These are phyloP conservation scores for Arthromyces matolae DNA, from an alignment of 768 basidiomycete species.

Conservation along the genomic window DNA sequence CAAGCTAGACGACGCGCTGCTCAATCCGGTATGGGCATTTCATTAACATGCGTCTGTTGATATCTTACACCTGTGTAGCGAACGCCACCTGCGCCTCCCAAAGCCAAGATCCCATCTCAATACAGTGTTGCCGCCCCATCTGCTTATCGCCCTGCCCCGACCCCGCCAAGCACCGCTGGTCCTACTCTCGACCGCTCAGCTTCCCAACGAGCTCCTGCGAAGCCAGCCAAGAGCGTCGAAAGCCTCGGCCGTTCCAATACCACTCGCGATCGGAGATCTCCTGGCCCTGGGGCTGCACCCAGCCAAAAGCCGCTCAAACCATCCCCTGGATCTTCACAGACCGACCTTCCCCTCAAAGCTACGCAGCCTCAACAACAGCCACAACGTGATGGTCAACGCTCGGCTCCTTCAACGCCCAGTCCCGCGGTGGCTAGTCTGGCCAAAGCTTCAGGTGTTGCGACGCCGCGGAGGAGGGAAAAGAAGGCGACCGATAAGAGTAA, in stretches of 20 bases:
- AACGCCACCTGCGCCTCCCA: constrained; percentile 49
- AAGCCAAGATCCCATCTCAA: constrained; percentile 33
- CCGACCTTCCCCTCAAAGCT: constrained; percentile 51
- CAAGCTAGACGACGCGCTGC: constrained; percentile 46
- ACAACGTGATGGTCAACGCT: constrained; percentile 30
- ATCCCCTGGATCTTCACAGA: constrained; percentile 56
- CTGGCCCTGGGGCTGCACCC: constrained; percentile 25
- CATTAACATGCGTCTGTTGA: constrained; percentile 15
- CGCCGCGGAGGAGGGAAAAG: constrained; percentile 83
- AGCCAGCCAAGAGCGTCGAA: constrained; percentile 43
- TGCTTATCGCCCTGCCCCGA: constrained; percentile 72
- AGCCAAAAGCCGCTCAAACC: not conserved
- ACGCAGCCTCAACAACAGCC: constrained; percentile 13
- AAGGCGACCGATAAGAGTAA: constrained; percentile 71
- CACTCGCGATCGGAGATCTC: constrained; percentile 57
- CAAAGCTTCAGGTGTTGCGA: constrained; percentile 70
- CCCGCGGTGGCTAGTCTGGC: constrained; percentile 63
- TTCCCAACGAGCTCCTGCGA: constrained; percentile 73
- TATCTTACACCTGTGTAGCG: constrained; percentile 27
- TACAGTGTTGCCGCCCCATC: constrained; percentile 39
- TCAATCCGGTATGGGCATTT: constrained; percentile 49
- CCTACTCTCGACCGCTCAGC: constrained; percentile 83
- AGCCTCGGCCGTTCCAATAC: constrained; percentile 65
- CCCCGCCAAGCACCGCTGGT: constrained; percentile 60
- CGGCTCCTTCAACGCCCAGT: constrained; percentile 49